Percentiles rank a stretch among this genome's conserved stretches.
These are phyloP conservation scores for Hirschioporus abietinus DNA, from an alignment of 768 basidiomycete species.

Conservation along the genomic window DNA sequence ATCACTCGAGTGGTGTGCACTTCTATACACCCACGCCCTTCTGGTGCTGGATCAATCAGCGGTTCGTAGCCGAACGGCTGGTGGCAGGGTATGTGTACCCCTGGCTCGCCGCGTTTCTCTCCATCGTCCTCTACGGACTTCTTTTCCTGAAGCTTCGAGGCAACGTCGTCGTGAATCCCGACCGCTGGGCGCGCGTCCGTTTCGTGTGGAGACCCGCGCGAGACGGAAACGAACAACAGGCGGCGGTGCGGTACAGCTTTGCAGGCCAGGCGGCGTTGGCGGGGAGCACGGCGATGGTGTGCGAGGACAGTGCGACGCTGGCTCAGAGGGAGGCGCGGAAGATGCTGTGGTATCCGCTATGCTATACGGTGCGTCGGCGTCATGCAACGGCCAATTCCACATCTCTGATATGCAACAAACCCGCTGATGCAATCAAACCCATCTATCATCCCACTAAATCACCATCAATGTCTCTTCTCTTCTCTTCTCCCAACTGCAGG, in stretches of 20 bases:
- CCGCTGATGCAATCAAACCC: too few species aligned
- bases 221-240: background rate
- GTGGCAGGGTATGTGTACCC: slow-evolving; percentile 9
- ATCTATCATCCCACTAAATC: too few species aligned
- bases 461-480: background rate
- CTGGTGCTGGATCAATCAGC: slow-evolving; percentile 12
- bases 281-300: too few species aligned
- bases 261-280: background rate
- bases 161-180: slow-evolving; percentile 10
- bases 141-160: slow-evolving; percentile 14
- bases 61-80: slow-evolving; percentile 5
- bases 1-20: background rate
- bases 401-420: too few species aligned
- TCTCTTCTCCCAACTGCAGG: background rate
- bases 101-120: slow-evolving; percentile 14
- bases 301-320: background rate
- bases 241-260: background rate
- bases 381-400: too few species aligned
- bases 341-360: slow-evolving; percentile 12
- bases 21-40: slow-evolving; percentile 11
- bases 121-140: slow-evolving; percentile 10
- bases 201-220: background rate
- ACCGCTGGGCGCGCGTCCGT: background rate
- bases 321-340: slow-evolving; percentile 9
- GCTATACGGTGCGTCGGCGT: background rate